Percentiles rank a stretch among this genome's conserved stretches.
These are phyloP conservation scores for Candida schatavii DNA, from an alignment of 805 yeast genomes.

Conservation along the genomic window DNA sequence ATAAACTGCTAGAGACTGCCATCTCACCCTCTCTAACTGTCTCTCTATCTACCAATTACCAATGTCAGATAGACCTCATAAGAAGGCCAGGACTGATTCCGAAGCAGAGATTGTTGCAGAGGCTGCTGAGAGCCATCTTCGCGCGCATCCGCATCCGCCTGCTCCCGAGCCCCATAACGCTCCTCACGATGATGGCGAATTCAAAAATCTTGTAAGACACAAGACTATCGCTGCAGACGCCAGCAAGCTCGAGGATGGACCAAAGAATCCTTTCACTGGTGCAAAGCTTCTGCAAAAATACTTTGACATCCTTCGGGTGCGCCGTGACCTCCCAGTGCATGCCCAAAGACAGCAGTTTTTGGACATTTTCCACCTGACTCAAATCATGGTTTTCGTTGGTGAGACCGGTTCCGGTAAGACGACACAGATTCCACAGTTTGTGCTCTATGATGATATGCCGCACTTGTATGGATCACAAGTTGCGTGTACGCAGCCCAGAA, in stretches of 20 bases:
- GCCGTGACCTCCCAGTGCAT: conserved; percentile 92
- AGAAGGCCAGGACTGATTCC: conserved; percentile 29
- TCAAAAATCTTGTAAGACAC: conserved; percentile 52
- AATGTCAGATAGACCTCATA: conserved; percentile 5
- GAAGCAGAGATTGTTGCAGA: conserved; percentile 67
- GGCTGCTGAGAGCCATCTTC: conserved; percentile 55
- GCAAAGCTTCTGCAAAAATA: conserved; percentile 59
- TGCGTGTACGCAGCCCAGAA: conserved; percentile 95
- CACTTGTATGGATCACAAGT: conserved; percentile 79
- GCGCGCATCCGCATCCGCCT: conserved; percentile 45
- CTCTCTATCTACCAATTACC: not conserved
- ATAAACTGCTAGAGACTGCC: too few species aligned
- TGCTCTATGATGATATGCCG: conserved; percentile 87
- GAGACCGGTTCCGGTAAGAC: conserved; percentile 99
- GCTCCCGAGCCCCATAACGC: conserved; percentile 26
- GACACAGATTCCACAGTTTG: conserved; percentile 97
- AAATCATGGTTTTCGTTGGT: conserved; percentile 97
- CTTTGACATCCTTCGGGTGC: conserved; percentile 68
- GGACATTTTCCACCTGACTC: conserved; percentile 77
- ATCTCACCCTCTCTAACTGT: not conserved
- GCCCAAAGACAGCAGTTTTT: conserved; percentile 89
- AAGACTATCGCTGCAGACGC: conserved; percentile 68
- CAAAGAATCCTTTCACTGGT: conserved; percentile 79
- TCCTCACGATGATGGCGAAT: conserved; percentile 68
- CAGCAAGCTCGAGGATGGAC: conserved; percentile 52